Evolutionary conservation across 1,284 basidiomycete species (phyloP), one percentile per base, ranked within the genome.

Genomic region (Boletus chippewaensis): DNA sequence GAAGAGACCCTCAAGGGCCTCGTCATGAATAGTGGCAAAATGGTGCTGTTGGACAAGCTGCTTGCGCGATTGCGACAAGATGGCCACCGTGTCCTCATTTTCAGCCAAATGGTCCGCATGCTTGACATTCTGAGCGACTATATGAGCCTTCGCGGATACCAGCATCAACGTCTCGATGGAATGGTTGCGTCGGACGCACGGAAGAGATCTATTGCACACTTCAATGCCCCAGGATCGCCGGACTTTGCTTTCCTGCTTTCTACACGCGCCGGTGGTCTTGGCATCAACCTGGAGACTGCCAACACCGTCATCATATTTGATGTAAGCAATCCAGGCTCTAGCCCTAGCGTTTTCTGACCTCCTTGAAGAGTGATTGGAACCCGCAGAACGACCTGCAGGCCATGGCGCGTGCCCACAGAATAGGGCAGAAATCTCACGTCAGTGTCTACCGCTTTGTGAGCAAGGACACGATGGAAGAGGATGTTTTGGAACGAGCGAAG

Each of bases 241-340:
- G 97, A 97, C 71, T 99, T 98, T 69, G 87, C 96, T 50, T 99
- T 99, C 77, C 72, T 99, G 58, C 78, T 99, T 10, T 97, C 94
- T 13, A 99, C 96, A 13, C 84, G 96, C 56, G 96, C 96, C 35
- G 96, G 96, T 62, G 96, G 96, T 47, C 78, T 99, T 41, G 96
- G 96, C 56, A 99, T 99, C 80, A 99, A 99, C 71, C 75, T 99
- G 55, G 95, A 96, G 73, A 95, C 94, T 34, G 95, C 95, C 11
- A 86, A 99, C 71, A 99, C 95, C 1, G 95, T 99, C 62, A 95
- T 99, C 71, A 98, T 99, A 68, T 99, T 97, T 68, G 95, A 99
- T 77, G 91, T 92, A 68, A 72, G 87, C 73, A 38, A 45, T 35
- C 43, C 52, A 51, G 42, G 50, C 45, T 16, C 54, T 59, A 53